A percentile compares a stretch with the other conserved stretches of the same genome.
These are phyloP conservation scores for Groenewaldozyma sp. DNA, from an alignment of 1,139 yeast genomes.

Conservation along the genomic window DNA sequence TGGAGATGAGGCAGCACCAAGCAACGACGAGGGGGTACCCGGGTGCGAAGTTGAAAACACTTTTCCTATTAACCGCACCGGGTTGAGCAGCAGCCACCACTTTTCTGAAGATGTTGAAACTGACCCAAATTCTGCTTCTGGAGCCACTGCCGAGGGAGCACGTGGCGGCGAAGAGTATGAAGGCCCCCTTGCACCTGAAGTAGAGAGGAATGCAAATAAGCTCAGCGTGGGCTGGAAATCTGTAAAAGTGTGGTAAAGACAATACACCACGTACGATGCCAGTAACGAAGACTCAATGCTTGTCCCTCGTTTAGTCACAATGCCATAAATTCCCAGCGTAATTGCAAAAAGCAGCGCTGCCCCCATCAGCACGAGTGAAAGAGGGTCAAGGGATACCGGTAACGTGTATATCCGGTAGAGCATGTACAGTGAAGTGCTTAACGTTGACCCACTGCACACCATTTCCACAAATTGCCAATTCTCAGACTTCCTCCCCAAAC, in stretches of 20 bases:
- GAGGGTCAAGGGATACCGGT: conserved; percentile 52
- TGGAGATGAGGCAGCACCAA: background rate
- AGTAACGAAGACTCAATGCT: conserved; percentile 78
- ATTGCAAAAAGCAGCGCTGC: conserved; percentile 69
- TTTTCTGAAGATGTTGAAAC: conserved; percentile 9
- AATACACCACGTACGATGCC: conserved; percentile 84
- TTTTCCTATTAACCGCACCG: background rate
- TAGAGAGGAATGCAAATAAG: conserved; percentile 20
- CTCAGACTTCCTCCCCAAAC: conserved; percentile 67
- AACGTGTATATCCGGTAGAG: conserved; percentile 75
- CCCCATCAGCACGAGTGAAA: conserved; percentile 78
- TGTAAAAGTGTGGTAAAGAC: conserved; percentile 85
- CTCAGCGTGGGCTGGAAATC: conserved; percentile 40
- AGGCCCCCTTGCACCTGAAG: conserved; percentile 7
- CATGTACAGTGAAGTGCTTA: conserved; percentile 69
- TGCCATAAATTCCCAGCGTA: conserved; percentile 74
- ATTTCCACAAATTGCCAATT: conserved; percentile 74
- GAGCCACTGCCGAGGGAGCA: conserved; percentile 9
- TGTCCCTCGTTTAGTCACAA: conserved; percentile 75
- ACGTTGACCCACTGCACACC: conserved; percentile 62
- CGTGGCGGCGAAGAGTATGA: conserved; percentile 8
- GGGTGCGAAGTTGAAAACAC: background rate
- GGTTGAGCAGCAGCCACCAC: conserved; percentile 13
- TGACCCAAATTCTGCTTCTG: conserved; percentile 12
- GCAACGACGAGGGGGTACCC: conserved; percentile 17